Conservation (phyloP, 306 rosid genomes). For the Lablab purpureus region DNA sequence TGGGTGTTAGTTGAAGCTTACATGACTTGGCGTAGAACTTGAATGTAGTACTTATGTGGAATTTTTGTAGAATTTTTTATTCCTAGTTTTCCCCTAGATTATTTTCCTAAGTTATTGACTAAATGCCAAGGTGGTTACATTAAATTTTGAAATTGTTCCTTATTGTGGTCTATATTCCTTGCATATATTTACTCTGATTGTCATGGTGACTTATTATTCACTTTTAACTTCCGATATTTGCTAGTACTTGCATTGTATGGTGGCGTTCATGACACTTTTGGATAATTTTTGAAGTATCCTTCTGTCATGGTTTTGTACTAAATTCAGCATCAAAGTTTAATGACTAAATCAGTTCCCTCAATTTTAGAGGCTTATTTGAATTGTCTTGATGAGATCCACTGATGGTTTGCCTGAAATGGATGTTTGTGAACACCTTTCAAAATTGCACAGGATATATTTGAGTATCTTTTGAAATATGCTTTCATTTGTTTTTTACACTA, state of each 20-base stretch:
- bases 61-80: conserved; percentile 47
- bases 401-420: background rate
- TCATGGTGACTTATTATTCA: conserved; percentile 22
- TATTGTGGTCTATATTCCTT: conserved; percentile 37
- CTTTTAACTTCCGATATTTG: background rate
- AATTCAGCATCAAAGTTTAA: conserved; percentile 2
- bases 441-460: background rate
- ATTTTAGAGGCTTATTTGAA: background rate
- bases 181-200: conserved; percentile 45
- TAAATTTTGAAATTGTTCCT: conserved; percentile 33
- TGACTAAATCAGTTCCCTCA: conserved; percentile 2
- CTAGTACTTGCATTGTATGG: conserved; percentile 29
- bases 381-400: background rate
- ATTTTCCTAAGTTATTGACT: conserved; percentile 30
- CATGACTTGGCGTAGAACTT: conserved; percentile 52
- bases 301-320: conserved; percentile 8
- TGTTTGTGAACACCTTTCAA: background rate
- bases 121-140: conserved; percentile 50
- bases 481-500: background rate
- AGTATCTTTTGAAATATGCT: background rate
- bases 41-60: conserved; percentile 59
- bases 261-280: background rate
- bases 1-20: conserved; percentile 56
- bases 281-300: conserved; percentile 3
- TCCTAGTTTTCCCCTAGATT: conserved; percentile 21